Conservation (phyloP, 306 rosid genomes). For the Adenanthera pavonina region DNA sequence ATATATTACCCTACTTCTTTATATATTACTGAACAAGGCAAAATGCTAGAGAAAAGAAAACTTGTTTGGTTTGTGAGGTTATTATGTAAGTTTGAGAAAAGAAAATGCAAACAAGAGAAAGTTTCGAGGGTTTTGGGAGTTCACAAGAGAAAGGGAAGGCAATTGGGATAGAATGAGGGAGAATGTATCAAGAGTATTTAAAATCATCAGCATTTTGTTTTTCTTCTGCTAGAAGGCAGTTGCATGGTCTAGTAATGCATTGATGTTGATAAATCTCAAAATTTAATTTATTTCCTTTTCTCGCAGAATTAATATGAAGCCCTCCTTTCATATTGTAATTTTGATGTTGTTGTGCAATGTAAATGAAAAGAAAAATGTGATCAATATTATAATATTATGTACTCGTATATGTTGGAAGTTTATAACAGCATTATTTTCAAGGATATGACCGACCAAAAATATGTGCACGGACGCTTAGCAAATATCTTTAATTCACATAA, state of each 20-base stretch:
- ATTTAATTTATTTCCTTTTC: too few species aligned
- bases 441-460: not conserved
- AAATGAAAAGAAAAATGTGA: not conserved
- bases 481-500: too few species aligned
- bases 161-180: not conserved
- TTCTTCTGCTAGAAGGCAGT: not conserved
- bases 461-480: not conserved
- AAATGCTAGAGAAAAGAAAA: not conserved
- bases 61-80: not conserved
- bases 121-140: not conserved
- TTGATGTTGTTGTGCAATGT: not conserved
- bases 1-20: not conserved
- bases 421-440: not conserved
- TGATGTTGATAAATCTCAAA: conserved; percentile 21
- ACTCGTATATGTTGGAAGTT: not conserved
- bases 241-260: not conserved
- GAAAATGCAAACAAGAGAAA: not conserved
- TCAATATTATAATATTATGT: not conserved
- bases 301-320: too few species aligned
- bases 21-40: not conserved
- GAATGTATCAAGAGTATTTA: not conserved
- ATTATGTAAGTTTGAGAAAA: not conserved
- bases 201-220: not conserved
- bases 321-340: not conserved
- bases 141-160: not conserved